Percentiles rank a stretch among this genome's conserved stretches.
phyloP scores from a whole-genome alignment of 164 flowering plant species.

The Houttuynia cordata region DNA sequence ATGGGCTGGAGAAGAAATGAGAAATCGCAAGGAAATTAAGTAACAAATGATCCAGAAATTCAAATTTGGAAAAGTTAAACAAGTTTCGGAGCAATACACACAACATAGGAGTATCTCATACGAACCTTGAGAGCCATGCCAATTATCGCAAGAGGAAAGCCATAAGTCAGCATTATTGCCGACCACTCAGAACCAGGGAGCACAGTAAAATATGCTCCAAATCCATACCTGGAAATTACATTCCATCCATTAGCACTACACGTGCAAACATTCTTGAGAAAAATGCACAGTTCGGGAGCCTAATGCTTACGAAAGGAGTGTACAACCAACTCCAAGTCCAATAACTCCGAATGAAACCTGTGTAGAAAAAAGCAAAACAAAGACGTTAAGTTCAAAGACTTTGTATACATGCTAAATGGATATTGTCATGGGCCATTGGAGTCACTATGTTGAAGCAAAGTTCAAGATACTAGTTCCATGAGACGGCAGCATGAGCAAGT shows the following conservation, averaged over 20 bases:
- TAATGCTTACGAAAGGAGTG: slow-evolving; percentile 68
- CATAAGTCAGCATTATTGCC: slow-evolving; percentile 91
- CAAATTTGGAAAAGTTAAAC: neutral
- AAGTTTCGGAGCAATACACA: neutral
- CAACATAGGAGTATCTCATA: neutral
- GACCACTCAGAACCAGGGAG: slow-evolving; percentile 99
- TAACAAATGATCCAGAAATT: neutral
- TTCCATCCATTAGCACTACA: neutral
- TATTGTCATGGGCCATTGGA: too few species aligned
- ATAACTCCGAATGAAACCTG: slow-evolving; percentile 95
- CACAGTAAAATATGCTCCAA: slow-evolving; percentile 92
- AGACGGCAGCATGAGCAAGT: too few species aligned
- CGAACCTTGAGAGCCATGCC: slow-evolving; percentile 96
- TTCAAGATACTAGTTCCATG: too few species aligned
- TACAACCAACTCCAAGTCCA: slow-evolving; percentile 66
- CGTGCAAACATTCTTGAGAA: neutral
- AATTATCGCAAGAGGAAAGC: slow-evolving; percentile 93
- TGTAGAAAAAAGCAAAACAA: slow-evolving; percentile 3
- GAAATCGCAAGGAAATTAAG: neutral
- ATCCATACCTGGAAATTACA: slow-evolving; percentile 59
- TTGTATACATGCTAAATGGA: too few species aligned
- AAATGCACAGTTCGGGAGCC: neutral
- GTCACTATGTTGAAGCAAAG: too few species aligned
- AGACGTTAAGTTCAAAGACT: neutral
- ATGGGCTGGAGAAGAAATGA: too few species aligned